Evolutionary conservation across 495 filamentous ascomycete genomes (phyloP), one percentile per base, ranked within the genome.

Genomic region (Penicillium robsamsonii): DNA sequence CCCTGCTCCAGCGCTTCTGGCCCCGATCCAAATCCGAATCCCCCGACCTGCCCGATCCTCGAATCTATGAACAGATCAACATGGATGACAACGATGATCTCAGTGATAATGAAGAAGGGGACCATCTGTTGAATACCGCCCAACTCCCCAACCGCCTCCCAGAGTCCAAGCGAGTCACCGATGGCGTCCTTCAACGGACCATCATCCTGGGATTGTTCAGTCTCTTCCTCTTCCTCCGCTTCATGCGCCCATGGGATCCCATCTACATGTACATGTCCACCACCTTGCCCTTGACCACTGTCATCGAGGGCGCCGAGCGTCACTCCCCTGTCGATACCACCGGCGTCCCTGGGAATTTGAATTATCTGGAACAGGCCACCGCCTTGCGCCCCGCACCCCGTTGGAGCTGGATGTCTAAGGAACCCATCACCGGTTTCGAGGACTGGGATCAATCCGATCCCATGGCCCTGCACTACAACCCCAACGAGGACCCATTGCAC

Each of bases 401-500:
- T 4, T 71, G 64, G 59, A 47, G 50, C 30, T 75, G 73, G 73
- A 56, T 75, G 50, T 64, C 73, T 8, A 50, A 67, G 38, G 48
- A 59, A 13, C 50, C 52, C 0, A 56, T 60, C 1, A 59, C 59
- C 3, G 72, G 72, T 1, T 75, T 75, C 35, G 61, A 60, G n/a
- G 72, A 75, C 50, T 75, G 69, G 69, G 50, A 67, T n/a, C 29
- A 47, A 4, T 25, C 59, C 24, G 57, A 64, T 25, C 47, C 51
- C 7, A 29, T 51, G 17, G 58, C 53, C 5, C 29, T 65, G 1
- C 71, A 77, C 57, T 81, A 81, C 55, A 65, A 67, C 29, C 65
- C 73, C 9, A 57, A 61, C 0, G 56, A 56, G 13, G 76, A 78
- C 44, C 77, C 78, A 1, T 53, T 81, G 45, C 74, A 75, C 42